These are phyloP conservation scores for Mucor plumbeus DNA, from an alignment of 371 early-diverging fungal species.

Conservation along the genomic window DNA sequence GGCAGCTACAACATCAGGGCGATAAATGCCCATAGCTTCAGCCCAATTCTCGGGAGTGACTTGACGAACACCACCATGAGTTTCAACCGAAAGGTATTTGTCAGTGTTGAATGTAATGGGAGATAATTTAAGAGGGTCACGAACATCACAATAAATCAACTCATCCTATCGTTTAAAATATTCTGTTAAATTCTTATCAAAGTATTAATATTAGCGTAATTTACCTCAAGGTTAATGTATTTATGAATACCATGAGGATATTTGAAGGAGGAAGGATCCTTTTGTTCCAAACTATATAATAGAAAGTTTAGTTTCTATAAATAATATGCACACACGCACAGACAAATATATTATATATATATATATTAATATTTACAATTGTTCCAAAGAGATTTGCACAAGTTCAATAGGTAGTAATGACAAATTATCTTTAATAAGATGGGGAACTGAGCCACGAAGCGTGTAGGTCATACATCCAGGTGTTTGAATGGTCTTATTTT, in stretches of 20 bases:
- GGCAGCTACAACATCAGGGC: slow-evolving; percentile 59
- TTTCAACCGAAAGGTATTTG: slow-evolving; percentile 67
- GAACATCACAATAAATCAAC: slow-evolving; percentile 66
- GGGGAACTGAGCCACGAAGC: slow-evolving; percentile 75
- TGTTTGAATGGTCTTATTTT: slow-evolving; percentile 57
- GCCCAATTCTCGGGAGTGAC: slow-evolving; percentile 61
- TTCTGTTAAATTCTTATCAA: background rate
- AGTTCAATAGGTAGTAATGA: slow-evolving; percentile 51
- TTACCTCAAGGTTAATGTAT: slow-evolving; percentile 58
- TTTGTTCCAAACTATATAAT: slow-evolving; percentile 47
- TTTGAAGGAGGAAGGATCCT: slow-evolving; percentile 51
- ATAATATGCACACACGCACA: no score
- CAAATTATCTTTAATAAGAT: slow-evolving; percentile 72
- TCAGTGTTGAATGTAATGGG: slow-evolving; percentile 64
- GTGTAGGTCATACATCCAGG: slow-evolving; percentile 77
- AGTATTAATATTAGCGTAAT: background rate
- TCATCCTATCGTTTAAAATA: slow-evolving; percentile 31
- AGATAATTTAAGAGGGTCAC: slow-evolving; percentile 60
- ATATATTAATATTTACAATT: slow-evolving; percentile 52
- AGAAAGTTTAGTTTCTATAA: background rate
- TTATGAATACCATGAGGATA: slow-evolving; percentile 61
- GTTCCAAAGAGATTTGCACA: slow-evolving; percentile 60
- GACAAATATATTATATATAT: no score
- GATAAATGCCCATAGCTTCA: slow-evolving; percentile 51
- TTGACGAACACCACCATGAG: slow-evolving; percentile 70